These are phyloP conservation scores for Lactarius evosmus DNA, from an alignment of 768 basidiomycete species.

Conservation along the genomic window DNA sequence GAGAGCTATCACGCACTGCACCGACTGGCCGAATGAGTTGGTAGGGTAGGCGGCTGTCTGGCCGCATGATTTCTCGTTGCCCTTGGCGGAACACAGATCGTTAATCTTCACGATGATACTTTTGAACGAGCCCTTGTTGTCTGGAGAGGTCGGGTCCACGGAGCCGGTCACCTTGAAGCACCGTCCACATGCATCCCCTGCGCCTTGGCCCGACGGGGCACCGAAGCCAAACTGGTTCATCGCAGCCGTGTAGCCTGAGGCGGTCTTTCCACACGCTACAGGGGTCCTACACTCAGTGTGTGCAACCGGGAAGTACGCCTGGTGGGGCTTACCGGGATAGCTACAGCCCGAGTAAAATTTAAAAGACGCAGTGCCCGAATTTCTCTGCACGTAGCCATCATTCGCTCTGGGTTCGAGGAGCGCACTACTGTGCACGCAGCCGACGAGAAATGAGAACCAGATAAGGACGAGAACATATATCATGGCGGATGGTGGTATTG, in stretches of 20 bases:
- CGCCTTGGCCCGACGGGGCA: conserved; percentile 45
- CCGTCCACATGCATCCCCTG: conserved; percentile 60
- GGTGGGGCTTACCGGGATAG: conserved; percentile 41
- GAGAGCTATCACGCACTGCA: conserved; percentile 44
- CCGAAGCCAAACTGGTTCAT: conserved; percentile 58
- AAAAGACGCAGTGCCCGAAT: conserved; percentile 53
- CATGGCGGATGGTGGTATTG: conserved; percentile 3
- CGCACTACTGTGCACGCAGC: background rate
- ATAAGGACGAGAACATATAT: background rate
- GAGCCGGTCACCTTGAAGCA: conserved; percentile 54
- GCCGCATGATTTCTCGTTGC: conserved; percentile 54
- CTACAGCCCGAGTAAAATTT: conserved; percentile 53
- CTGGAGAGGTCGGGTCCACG: conserved; percentile 50
- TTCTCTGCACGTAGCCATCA: conserved; percentile 52
- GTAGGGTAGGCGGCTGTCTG: conserved; percentile 35
- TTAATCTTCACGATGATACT: conserved; percentile 52
- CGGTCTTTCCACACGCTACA: conserved; percentile 50
- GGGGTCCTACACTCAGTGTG: background rate
- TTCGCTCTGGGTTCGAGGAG: conserved; percentile 23
- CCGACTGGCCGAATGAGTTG: conserved; percentile 41
- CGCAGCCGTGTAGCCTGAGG: conserved; percentile 52
- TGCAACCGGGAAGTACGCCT: background rate
- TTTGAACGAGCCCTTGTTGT: conserved; percentile 50
- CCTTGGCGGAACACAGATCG: conserved; percentile 44
- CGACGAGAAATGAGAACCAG: background rate